Evolutionary conservation across 1,139 yeast genomes (phyloP), one percentile per base, ranked within the genome.

Genomic region (Suhomyces taliae): DNA sequence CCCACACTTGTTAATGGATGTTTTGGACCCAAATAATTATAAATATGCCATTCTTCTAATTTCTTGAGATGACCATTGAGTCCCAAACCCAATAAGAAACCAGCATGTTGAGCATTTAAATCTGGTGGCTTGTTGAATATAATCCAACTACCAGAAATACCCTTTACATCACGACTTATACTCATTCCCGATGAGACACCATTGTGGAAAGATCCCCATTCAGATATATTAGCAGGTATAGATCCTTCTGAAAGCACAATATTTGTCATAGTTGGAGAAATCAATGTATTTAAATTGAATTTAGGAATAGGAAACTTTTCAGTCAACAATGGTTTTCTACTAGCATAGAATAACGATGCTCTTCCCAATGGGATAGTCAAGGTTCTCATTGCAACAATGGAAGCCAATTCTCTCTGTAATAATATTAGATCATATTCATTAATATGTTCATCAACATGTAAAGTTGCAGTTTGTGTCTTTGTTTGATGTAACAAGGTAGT

Each of bases 41-140:
- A 95, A 31, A 95, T 87, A 61, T 91, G 97, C 98, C 99, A 95
- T 62, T 93, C 97, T 59, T 95, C 98, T 32, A 95, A 69, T 40
- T 77, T 77, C 52, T 81, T 84, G 54, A 95, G 68, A 62, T 91
- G 97, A 0, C 98, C 98, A 67, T 90, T 90, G 38, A 95, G 71
- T 0, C 99, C 99, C 26, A 93, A 69, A 0, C 98, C 99, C 27
- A 90, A 70, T n/a, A 95, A 67, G 57, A 95, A 90, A 0, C 99
- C 99, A 15, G 97, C 98, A 68, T 91, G 97, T 53, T 87, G 95
- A 0, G 96, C 78, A 55, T 81, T 85, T 39, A 87, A 67, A 8
- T 73, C 76, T 1, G 80, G 78, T 0, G 97, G 96, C 55, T 84
- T 87, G 59, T 90, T 90, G 64, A 87, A 90, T 1, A 86, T 87